Conservation (phyloP, 192 early-diverging fungal genomes). For the Umbelopsis ramanniana region DNA sequence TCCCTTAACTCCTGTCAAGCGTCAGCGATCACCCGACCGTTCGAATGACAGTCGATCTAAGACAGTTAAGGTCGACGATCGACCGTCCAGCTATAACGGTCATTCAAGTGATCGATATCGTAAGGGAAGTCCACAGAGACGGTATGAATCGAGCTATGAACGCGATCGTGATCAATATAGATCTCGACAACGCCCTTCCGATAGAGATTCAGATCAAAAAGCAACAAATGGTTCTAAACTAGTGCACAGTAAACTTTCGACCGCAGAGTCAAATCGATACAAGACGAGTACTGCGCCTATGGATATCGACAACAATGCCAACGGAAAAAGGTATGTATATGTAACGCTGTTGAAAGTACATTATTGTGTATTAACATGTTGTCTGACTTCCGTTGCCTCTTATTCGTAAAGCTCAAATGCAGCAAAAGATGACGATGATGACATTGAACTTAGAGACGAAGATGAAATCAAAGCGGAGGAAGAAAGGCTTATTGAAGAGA, state of each 20-base stretch:
- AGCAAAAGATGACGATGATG: constrained; percentile 2
- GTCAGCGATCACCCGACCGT: background rate
- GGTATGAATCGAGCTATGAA: background rate
- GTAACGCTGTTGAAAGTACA: background rate
- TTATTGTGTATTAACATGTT: background rate
- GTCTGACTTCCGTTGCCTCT: background rate
- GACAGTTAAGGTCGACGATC: background rate
- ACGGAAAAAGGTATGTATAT: background rate
- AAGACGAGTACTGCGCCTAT: background rate
- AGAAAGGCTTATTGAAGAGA: constrained; percentile 82
- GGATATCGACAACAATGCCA: background rate
- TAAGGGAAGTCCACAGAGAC: background rate
- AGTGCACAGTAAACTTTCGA: background rate
- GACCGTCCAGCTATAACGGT: background rate
- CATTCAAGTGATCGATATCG: background rate
- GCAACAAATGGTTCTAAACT: background rate
- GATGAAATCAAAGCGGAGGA: constrained; percentile 74
- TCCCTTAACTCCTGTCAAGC: background rate
- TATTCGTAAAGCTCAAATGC: background rate
- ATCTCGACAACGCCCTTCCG: background rate
- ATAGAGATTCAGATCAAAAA: no score
- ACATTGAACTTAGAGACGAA: constrained; percentile 34
- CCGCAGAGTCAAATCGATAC: background rate
- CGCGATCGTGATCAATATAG: background rate
- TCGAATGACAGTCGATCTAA: background rate